Conservation (phyloP, 306 rosid species). For the Cicer arietinum region DNA sequence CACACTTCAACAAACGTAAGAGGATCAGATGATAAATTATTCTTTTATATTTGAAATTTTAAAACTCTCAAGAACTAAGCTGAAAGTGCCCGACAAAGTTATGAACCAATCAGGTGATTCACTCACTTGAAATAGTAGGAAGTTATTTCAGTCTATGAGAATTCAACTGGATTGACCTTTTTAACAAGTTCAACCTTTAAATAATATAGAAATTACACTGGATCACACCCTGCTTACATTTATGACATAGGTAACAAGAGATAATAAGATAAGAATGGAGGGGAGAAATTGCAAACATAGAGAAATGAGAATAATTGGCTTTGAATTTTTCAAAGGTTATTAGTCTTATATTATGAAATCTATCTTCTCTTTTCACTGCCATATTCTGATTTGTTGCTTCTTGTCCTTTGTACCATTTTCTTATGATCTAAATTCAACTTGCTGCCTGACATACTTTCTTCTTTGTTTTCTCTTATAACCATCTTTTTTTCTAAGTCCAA, state of each 20-base stretch:
- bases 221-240: constrained; percentile 46
- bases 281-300: constrained; percentile 39
- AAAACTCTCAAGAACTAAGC: too few relatives aligned
- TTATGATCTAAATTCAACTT: constrained; percentile 64
- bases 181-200: constrained; percentile 30
- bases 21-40: too few relatives aligned
- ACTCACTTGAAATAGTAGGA: neutral
- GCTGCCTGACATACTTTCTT: constrained; percentile 49
- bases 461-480: constrained; percentile 52
- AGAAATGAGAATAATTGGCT: constrained; percentile 31
- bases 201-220: constrained; percentile 38
- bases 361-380: constrained; percentile 68
- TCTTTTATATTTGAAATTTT: too few relatives aligned
- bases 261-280: constrained; percentile 46
- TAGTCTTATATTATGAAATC: constrained; percentile 34
- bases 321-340: constrained; percentile 36
- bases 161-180: constrained; percentile 31
- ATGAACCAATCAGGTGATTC: neutral
- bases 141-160: constrained; percentile 5
- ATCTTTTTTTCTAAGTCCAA: constrained; percentile 55
- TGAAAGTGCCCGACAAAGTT: too few relatives aligned
- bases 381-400: constrained; percentile 70
- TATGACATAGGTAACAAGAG: constrained; percentile 41
- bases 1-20: too few relatives aligned
- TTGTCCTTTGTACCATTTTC: constrained; percentile 57